Conservation (phyloP, 495 filamentous ascomycete genomes). For the Aspergillus baeticus region DNA sequence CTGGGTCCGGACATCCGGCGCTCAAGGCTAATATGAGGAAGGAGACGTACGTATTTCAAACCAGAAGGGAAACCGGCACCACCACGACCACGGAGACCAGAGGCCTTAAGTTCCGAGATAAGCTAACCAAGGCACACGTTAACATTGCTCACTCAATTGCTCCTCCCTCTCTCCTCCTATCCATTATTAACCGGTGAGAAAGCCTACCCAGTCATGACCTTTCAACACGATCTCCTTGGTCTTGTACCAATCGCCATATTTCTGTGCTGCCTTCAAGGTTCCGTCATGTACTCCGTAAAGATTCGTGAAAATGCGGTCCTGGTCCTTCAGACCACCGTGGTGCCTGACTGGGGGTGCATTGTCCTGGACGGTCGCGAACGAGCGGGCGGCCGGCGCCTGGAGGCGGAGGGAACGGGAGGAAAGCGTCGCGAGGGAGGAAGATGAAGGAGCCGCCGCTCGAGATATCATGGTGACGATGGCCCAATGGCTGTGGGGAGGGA, state of each 20-base stretch:
- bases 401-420: slow-evolving; percentile 56
- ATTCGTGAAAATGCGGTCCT: slow-evolving; percentile 98
- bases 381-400: slow-evolving; percentile 54
- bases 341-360: slow-evolving; percentile 64
- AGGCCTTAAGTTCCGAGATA: slow-evolving; percentile 93
- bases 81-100: slow-evolving; percentile 91
- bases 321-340: slow-evolving; percentile 85
- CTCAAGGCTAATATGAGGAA: not conserved
- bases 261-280: slow-evolving; percentile 91
- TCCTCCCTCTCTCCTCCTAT: not conserved
- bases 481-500: slow-evolving; percentile 27
- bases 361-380: slow-evolving; percentile 90
- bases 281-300: slow-evolving; percentile 89
- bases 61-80: slow-evolving; percentile 97
- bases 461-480: slow-evolving; percentile 48
- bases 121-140: slow-evolving; percentile 53
- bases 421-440: slow-evolving; percentile 50
- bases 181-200: not conserved
- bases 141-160: slow-evolving; percentile 18
- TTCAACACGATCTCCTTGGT: slow-evolving; percentile 97
- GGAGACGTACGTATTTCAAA: slow-evolving; percentile 85
- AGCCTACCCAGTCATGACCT: slow-evolving; percentile 88
- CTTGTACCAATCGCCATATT: slow-evolving; percentile 98
- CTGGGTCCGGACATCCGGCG: not conserved
- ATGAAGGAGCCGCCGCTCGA: slow-evolving; percentile 49